Evolutionary conservation across 139 green algal genomes (phyloP).

Genomic region (Astrephomene gubernaculifera): DNA sequence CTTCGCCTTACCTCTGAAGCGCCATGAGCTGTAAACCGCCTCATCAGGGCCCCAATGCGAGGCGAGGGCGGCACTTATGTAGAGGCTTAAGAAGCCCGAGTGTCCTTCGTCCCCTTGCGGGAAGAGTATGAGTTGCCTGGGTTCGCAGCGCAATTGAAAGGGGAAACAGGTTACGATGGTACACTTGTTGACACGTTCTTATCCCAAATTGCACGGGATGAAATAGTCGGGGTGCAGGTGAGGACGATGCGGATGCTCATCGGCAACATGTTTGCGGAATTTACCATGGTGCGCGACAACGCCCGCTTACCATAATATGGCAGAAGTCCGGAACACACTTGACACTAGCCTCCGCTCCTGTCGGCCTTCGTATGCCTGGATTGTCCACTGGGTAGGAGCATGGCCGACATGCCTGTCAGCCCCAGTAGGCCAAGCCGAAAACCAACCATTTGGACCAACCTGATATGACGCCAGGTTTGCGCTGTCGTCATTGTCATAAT

Average conservation of each 20-base stretch:
- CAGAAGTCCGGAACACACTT: background rate
- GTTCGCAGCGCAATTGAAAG: background rate
- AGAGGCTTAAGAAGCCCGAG: background rate
- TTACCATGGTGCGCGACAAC: no score
- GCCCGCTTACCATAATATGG: background rate
- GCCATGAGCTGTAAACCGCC: background rate
- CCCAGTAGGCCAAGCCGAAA: background rate
- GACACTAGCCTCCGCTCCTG: background rate
- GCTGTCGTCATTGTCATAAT: background rate
- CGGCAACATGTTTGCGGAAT: no score
- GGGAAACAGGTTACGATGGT: background rate
- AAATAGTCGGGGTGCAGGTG: background rate
- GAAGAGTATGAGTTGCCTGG: slow-evolving; percentile 21
- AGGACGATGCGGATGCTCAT: background rate
- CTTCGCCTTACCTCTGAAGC: background rate
- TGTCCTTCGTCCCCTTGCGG: slow-evolving; percentile 5
- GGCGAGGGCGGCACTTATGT: slow-evolving; percentile 2
- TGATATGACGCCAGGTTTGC: background rate
- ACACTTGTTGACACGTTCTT: background rate
- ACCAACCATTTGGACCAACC: background rate
- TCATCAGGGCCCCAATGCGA: background rate
- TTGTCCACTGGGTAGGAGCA: background rate
- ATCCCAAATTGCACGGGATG: background rate
- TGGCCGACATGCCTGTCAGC: background rate
- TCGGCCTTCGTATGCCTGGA: background rate